Evolutionary conservation across 1,139 yeast genomes (phyloP).

Genomic region (Sugiyamaella novakii): DNA sequence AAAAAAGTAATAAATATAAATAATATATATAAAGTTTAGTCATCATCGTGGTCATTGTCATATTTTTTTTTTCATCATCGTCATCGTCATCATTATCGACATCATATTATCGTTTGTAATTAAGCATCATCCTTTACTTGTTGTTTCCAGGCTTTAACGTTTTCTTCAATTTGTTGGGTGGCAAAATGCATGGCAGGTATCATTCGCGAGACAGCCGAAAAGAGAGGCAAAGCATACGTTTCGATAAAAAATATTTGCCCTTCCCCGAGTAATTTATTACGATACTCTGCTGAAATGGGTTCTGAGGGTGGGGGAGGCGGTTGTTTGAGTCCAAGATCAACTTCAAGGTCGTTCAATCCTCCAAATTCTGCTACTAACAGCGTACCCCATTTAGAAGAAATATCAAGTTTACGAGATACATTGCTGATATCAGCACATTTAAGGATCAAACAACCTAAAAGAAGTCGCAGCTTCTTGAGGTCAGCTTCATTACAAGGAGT

Average conservation of each 20-base stretch:
- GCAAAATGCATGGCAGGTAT: slow-evolving; percentile 40
- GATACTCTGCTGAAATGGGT: slow-evolving; percentile 33
- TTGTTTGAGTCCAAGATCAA: slow-evolving; percentile 34
- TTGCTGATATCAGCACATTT: slow-evolving; percentile 95
- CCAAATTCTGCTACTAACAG: slow-evolving; percentile 74
- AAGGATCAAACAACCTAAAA: slow-evolving; percentile 68
- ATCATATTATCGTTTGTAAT: slow-evolving; percentile 4
- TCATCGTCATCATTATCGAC: slow-evolving; percentile 6
- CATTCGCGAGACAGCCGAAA: slow-evolving; percentile 58
- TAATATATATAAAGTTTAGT: no score
- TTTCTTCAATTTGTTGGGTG: slow-evolving; percentile 50
- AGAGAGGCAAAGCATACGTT: slow-evolving; percentile 78
- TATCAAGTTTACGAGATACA: slow-evolving; percentile 75
- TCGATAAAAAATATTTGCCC: slow-evolving; percentile 87
- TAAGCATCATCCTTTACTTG: slow-evolving; percentile 2
- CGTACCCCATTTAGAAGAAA: slow-evolving; percentile 85
- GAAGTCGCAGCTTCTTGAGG: slow-evolving; percentile 23
- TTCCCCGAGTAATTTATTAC: slow-evolving; percentile 49
- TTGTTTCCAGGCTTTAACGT: slow-evolving; percentile 35
- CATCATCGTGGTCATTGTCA: slow-evolving; percentile 3
- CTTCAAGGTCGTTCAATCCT: slow-evolving; percentile 63
- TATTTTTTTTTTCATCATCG: neutral
- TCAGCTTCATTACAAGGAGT: neutral
- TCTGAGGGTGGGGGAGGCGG: slow-evolving; percentile 19
- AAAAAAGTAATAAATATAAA: slow-evolving; percentile 5